Base-by-base conservation (phyloP, 2,329 filamentous ascomycete genomes). In the Aureobasidium melanogenum region DNA sequence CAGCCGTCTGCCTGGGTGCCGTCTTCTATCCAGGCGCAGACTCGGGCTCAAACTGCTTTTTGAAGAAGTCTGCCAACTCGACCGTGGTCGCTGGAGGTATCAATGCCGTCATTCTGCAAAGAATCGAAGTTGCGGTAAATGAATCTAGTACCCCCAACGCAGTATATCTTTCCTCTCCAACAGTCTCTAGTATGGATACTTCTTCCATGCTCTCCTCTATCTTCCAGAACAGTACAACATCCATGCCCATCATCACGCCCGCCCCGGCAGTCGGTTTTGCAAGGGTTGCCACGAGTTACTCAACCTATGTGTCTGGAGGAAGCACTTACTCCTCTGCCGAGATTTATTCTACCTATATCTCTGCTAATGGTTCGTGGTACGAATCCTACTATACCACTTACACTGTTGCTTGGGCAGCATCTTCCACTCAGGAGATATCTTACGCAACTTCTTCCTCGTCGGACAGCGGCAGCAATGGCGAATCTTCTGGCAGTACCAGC, bases 1-100 rank as follows among this genome's bases (percentile, higher is more conserved):
- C 52, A 6, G 67, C 68, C 1, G 67, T 69, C n/a, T 73, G 71
- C 62, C 66, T 70, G 61, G 70, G 68, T 38, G 66, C 69, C 9
- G 68, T 67, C 5, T 71, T 67, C 66, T 69, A 68, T 61, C 64
- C 64, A n/a, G 60, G 64, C 19, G 68, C 66, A 10, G 19, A 28
- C 7, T 19, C 50, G 12, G 47, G 58, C n/a, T 65, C 65, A 39
- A 72, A 72, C 51, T 73, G 71, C 59, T 70, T 71, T 64, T 60
- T 73, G 51, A 72, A 72, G 61, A 55, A 64, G 2, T 63, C 64
- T 14, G 66, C 67, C 14, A 67, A 69, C 24, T 63, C 60, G 14
- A 67, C 63, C 12, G 66, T 69, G 7, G 51, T 66, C 8, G 67
- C 66, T 14, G 36, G 61, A 12, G 69, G 69, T 15, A 65, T 69